Conservation (phyloP, 345 rosid species). For the Ceriops zippeliana region DNA sequence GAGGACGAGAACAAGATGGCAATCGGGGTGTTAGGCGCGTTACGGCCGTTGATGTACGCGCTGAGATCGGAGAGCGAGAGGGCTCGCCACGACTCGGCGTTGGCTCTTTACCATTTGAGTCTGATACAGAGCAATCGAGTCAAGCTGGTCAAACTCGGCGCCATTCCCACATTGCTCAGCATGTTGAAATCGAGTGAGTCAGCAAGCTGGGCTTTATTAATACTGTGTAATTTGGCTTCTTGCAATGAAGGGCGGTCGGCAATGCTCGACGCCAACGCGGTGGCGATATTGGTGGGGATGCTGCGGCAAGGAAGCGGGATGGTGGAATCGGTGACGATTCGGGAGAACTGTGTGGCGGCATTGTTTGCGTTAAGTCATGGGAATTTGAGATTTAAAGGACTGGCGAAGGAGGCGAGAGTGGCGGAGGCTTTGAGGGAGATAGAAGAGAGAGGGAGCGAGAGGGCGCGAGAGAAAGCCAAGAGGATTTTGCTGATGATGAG, state of each 20-base stretch:
- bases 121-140: constrained; percentile 27
- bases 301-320: constrained; percentile 10
- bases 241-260: constrained; percentile 34
- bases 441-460: constrained; percentile 22
- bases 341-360: constrained; percentile 31
- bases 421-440: constrained; percentile 28
- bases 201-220: constrained; percentile 18
- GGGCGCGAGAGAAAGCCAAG: constrained; percentile 30
- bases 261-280: constrained; percentile 31
- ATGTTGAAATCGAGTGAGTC: constrained; percentile 17
- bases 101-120: constrained; percentile 31
- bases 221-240: constrained; percentile 30
- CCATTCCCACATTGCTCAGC: constrained; percentile 18
- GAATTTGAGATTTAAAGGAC: constrained; percentile 32
- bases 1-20: constrained; percentile 38
- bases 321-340: constrained; percentile 8
- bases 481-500: constrained; percentile 28
- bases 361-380: constrained; percentile 31
- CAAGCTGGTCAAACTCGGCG: constrained; percentile 32
- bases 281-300: constrained; percentile 27
- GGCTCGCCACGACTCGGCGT: constrained; percentile 26
- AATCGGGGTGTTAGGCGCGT: constrained; percentile 30
- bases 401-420: constrained; percentile 28
- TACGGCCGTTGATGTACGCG: constrained; percentile 31
- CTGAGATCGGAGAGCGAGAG: constrained; percentile 29